phyloP scores from a whole-genome alignment of 768 basidiomycete genomes.

The Lenzites betulinus region DNA sequence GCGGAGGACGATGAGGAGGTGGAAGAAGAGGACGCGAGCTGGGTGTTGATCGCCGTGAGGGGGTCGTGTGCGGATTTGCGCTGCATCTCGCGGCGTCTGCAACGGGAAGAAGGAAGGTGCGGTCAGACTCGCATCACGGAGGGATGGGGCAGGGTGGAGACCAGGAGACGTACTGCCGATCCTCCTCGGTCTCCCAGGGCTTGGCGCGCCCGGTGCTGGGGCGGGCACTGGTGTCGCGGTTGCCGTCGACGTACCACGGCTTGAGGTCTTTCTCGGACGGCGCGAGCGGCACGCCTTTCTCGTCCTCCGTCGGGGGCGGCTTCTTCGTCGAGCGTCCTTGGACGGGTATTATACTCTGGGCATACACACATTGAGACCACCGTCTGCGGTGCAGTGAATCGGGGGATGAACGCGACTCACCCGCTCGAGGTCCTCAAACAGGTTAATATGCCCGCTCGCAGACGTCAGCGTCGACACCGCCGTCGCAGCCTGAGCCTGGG shows the following conservation, averaged over 20 bases:
- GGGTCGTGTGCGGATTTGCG: constrained; percentile 71
- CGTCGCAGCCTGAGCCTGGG: too few species aligned
- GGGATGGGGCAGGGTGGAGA: too few species aligned
- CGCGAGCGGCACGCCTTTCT: constrained; percentile 73
- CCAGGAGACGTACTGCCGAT: constrained; percentile 24
- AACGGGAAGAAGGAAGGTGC: too few species aligned
- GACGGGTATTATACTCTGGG: not conserved
- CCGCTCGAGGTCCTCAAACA: constrained; percentile 82
- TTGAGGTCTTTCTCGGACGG: constrained; percentile 76
- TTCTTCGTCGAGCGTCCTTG: constrained; percentile 47
- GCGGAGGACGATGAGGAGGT: not conserved
- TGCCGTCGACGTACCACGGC: constrained; percentile 67
- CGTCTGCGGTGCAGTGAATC: not conserved
- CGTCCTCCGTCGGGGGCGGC: constrained; percentile 40
- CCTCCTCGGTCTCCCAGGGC: constrained; percentile 22
- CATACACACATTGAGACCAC: constrained; percentile 1
- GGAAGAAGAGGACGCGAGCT: constrained; percentile 48
- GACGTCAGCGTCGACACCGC: constrained; percentile 42
- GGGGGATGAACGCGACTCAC: constrained; percentile 37
- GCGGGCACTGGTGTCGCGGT: constrained; percentile 7
- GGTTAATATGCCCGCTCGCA: constrained; percentile 73
- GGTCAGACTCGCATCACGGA: too few species aligned
- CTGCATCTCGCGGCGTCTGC: constrained; percentile 64
- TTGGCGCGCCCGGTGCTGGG: constrained; percentile 7
- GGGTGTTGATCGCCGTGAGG: constrained; percentile 69